phyloP scores from a whole-genome alignment of 2,329 filamentous ascomycete species.

The Shiraia bambusicola region DNA sequence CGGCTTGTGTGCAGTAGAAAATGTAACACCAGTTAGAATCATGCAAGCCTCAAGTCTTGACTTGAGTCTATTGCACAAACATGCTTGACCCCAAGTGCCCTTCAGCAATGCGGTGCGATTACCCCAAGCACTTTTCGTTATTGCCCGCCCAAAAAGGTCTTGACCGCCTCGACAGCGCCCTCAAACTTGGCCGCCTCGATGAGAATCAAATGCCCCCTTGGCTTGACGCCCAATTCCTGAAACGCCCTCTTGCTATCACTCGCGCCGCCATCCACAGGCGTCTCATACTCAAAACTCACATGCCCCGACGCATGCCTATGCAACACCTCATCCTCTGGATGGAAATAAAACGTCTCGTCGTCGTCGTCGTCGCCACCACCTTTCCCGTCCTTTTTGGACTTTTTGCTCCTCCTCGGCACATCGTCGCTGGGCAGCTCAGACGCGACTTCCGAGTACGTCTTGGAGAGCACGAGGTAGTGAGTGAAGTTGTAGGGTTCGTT shows the following conservation, averaged over 20 bases:
- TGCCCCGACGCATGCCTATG: conserved; percentile 71
- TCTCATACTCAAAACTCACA: conserved; percentile 75
- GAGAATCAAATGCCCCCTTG: conserved; percentile 80
- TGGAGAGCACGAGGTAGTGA: conserved; percentile 88
- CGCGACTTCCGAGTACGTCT: conserved; percentile 86
- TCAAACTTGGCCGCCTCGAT: conserved; percentile 79
- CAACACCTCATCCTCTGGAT: conserved; percentile 90
- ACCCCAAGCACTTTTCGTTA: conserved; percentile 9
- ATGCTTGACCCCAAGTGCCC: too few relatives aligned
- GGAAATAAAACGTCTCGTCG: conserved; percentile 81
- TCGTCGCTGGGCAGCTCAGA: conserved; percentile 67
- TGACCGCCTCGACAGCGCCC: conserved; percentile 72
- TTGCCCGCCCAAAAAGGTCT: conserved; percentile 64
- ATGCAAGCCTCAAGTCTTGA: conserved; percentile 1
- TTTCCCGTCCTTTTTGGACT: conserved; percentile 44
- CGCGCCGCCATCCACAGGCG: conserved; percentile 72
- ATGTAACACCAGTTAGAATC: conserved; percentile 43
- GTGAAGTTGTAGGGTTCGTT: conserved; percentile 91
- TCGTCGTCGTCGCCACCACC: too few relatives aligned
- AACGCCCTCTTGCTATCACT: conserved; percentile 94
- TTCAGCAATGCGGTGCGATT: too few relatives aligned
- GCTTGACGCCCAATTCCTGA: conserved; percentile 85
- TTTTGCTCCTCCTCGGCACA: conserved; percentile 48
- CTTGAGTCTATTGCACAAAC: not conserved
- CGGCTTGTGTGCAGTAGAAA: conserved; percentile 36